A percentile compares a stretch with the other conserved stretches of the same genome.
Conservation (phyloP, 2,329 filamentous ascomycete species). For the Penicillium sp. region DNA sequence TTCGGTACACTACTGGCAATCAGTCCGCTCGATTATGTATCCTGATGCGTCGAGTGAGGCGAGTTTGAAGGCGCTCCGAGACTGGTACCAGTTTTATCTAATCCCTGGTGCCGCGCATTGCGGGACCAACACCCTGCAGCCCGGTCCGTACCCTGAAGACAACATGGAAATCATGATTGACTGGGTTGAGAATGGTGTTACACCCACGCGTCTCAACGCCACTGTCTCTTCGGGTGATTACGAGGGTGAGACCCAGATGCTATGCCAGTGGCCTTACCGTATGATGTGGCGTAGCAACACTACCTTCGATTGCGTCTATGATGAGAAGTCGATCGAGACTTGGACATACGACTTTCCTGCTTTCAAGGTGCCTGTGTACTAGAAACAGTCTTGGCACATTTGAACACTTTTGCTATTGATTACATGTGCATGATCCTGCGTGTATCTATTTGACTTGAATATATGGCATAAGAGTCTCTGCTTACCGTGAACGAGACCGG, state of each 20-base stretch:
- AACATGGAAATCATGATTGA: constrained; percentile 51
- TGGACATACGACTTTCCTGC: constrained; percentile 43
- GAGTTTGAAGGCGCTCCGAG: constrained; percentile 43
- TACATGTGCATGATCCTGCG: neutral
- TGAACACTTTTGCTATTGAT: neutral
- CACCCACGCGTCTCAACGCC: constrained; percentile 47
- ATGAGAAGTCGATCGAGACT: constrained; percentile 40
- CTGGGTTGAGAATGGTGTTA: constrained; percentile 54
- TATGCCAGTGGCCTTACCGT: constrained; percentile 36
- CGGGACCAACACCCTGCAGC: constrained; percentile 46
- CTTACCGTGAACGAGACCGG: neutral
- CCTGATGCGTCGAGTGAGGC: constrained; percentile 39
- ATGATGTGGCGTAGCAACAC: constrained; percentile 31
- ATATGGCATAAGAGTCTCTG: neutral
- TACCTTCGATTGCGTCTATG: constrained; percentile 41
- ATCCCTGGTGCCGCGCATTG: constrained; percentile 58
- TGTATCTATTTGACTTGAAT: neutral
- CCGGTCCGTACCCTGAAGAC: constrained; percentile 48
- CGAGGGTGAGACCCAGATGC: constrained; percentile 33
- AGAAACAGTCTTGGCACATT: constrained; percentile 4
- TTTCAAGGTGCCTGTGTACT: constrained; percentile 43
- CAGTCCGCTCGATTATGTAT: constrained; percentile 55
- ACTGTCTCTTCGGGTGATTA: constrained; percentile 35
- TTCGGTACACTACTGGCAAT: constrained; percentile 57
- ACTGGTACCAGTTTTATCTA: constrained; percentile 58